Evolutionary conservation across 768 basidiomycete species (phyloP).

Genomic region (Tubosaeta sp.): DNA sequence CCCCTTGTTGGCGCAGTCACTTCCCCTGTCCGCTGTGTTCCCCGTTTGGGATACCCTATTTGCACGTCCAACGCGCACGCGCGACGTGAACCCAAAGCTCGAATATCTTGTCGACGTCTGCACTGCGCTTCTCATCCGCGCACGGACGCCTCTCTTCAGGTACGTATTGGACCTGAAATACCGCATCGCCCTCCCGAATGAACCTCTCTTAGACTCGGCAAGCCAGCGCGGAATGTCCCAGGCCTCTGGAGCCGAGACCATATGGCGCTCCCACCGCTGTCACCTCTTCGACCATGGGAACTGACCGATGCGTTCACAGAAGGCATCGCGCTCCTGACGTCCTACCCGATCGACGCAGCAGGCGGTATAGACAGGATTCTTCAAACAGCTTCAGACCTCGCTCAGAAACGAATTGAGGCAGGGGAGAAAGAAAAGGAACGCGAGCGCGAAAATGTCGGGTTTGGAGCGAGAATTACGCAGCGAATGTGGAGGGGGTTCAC

Average conservation of each 20-base stretch:
- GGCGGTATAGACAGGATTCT: conserved; percentile 71
- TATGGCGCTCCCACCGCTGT: conserved; percentile 32
- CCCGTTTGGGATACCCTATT: conserved; percentile 72
- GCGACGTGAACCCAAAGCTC: conserved; percentile 53
- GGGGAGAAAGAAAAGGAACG: conserved; percentile 21
- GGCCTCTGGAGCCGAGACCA: conserved; percentile 55
- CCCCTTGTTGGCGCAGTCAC: conserved; percentile 64
- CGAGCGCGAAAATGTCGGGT: conserved; percentile 35
- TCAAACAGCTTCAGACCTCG: conserved; percentile 62
- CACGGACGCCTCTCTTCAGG: conserved; percentile 52
- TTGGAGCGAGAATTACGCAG: conserved; percentile 54
- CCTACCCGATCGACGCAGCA: conserved; percentile 58
- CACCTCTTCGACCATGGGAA: conserved; percentile 46
- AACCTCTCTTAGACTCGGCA: conserved; percentile 45
- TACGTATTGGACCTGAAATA: conserved; percentile 25
- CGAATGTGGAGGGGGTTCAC: conserved; percentile 68
- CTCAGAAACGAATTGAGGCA: conserved; percentile 45
- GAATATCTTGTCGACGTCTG: conserved; percentile 70
- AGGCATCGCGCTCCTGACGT: conserved; percentile 58
- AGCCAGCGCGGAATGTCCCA: conserved; percentile 36
- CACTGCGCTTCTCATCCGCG: conserved; percentile 61
- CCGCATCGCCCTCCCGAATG: neutral
- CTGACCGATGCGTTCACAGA: conserved; percentile 63
- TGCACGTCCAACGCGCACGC: conserved; percentile 50
- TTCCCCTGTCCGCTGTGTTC: conserved; percentile 59